These are phyloP conservation scores for Cadophora malorum DNA, from an alignment of 2,329 filamentous ascomycete species.

Conservation along the genomic window DNA sequence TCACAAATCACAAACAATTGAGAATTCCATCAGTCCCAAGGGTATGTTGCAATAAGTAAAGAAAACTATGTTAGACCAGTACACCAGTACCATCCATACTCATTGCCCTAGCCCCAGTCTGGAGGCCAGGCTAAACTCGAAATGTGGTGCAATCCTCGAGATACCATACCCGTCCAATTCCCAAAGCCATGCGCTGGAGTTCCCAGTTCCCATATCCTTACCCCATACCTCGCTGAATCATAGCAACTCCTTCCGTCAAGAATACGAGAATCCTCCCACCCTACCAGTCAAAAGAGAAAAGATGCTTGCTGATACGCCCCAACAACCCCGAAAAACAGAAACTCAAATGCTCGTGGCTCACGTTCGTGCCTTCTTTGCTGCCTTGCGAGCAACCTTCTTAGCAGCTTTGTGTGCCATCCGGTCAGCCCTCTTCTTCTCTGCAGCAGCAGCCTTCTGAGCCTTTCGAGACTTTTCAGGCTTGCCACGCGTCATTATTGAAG, in stretches of 20 bases:
- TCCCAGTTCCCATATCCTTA: conserved; percentile 21
- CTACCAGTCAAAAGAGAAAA: conserved; percentile 25
- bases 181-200: conserved; percentile 22
- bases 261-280: conserved; percentile 28
- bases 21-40: conserved; percentile 6
- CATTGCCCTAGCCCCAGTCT: conserved; percentile 61
- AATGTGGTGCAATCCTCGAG: conserved; percentile 47
- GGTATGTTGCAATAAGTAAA: conserved; percentile 33
- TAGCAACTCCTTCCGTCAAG: conserved; percentile 31
- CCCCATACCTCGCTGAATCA: conserved; percentile 29
- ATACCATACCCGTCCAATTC: conserved; percentile 21
- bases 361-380: conserved; percentile 24
- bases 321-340: conserved; percentile 13
- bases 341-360: conserved; percentile 24
- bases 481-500: conserved; percentile 43
- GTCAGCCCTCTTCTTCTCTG: conserved; percentile 27
- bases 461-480: conserved; percentile 28
- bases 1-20: background rate
- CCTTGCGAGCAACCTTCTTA: conserved; percentile 29
- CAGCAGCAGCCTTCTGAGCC: conserved; percentile 24
- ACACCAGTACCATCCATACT: conserved; percentile 34
- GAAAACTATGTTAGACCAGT: conserved; percentile 30
- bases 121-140: conserved; percentile 59
- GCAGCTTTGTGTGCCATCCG: conserved; percentile 31
- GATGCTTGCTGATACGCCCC: conserved; percentile 20